These are phyloP conservation scores for Castanea crenata DNA, from an alignment of 306 rosid genomes.

Conservation along the genomic window DNA sequence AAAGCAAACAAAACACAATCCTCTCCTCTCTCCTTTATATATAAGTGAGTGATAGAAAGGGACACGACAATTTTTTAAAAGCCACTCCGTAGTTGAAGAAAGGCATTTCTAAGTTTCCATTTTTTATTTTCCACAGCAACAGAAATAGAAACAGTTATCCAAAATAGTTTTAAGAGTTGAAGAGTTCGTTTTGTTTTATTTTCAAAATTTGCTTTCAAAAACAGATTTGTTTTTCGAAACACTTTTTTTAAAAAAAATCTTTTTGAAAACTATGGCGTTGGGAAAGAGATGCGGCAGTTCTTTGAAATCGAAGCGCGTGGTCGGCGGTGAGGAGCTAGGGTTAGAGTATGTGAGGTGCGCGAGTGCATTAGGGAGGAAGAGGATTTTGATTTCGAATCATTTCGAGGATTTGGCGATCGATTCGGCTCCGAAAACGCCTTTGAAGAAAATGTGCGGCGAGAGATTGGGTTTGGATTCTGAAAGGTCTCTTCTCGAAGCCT, in stretches of 20 bases:
- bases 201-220: neutral
- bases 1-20: neutral
- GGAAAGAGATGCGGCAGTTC: constrained; percentile 33
- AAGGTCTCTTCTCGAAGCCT: constrained; percentile 47
- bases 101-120: neutral
- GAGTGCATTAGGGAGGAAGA: constrained; percentile 52
- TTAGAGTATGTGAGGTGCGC: constrained; percentile 44
- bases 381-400: constrained; percentile 42
- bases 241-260: too few species aligned
- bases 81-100: constrained; percentile 13
- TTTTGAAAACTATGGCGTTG: constrained; percentile 38
- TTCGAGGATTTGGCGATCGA: constrained; percentile 14
- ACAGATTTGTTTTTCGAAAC: neutral
- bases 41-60: too few species aligned
- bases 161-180: neutral
- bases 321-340: constrained; percentile 27
- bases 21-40: constrained; percentile 1
- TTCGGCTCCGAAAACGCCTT: constrained; percentile 30
- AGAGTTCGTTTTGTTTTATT: neutral
- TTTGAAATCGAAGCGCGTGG: constrained; percentile 23
- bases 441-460: constrained; percentile 49
- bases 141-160: neutral
- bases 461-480: constrained; percentile 10
- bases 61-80: neutral
- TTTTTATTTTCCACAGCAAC: neutral